Evolutionary conservation across 2,329 filamentous ascomycete species (phyloP).

Genomic region (Dactylonectria macrodidyma): DNA sequence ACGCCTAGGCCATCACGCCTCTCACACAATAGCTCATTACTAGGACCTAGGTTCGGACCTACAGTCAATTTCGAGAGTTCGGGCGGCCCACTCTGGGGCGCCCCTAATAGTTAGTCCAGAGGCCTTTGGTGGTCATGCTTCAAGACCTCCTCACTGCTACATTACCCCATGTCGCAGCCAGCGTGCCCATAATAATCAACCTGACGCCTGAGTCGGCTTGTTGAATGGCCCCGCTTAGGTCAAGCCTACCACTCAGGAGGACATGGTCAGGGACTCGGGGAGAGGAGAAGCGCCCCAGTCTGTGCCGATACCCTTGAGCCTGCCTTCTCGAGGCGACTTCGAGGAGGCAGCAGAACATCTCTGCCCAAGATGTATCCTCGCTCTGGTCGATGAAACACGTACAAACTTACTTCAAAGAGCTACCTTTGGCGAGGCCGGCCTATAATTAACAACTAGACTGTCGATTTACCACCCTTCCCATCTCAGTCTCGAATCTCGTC

Average conservation of each 20-base stretch:
- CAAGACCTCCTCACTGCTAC: conserved; percentile 5
- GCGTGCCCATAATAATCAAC: conserved; percentile 22
- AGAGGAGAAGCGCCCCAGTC: conserved; percentile 4
- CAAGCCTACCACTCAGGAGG: background rate
- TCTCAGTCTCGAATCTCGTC: background rate
- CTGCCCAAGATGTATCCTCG: conserved; percentile 16
- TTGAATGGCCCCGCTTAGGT: conserved; percentile 39
- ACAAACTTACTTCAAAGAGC: conserved; percentile 16
- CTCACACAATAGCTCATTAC: background rate
- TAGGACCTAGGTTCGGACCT: background rate
- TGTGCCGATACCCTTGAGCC: conserved; percentile 31
- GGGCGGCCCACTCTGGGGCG: conserved; percentile 13
- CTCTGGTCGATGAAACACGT: conserved; percentile 9
- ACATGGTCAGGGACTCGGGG: conserved; percentile 16
- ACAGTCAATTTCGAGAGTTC: conserved; percentile 13
- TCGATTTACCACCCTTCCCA: background rate
- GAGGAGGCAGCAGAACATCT: conserved; percentile 2
- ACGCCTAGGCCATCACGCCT: conserved; percentile 25
- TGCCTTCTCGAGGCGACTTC: background rate
- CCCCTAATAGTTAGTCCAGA: background rate
- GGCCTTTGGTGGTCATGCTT: background rate
- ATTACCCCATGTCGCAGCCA: conserved; percentile 18
- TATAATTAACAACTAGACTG: conserved; percentile 22
- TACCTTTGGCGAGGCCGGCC: background rate
- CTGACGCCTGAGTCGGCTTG: conserved; percentile 38